phyloP scores from a whole-genome alignment of 805 yeast genomes.

The Blastobotrys parvus region DNA sequence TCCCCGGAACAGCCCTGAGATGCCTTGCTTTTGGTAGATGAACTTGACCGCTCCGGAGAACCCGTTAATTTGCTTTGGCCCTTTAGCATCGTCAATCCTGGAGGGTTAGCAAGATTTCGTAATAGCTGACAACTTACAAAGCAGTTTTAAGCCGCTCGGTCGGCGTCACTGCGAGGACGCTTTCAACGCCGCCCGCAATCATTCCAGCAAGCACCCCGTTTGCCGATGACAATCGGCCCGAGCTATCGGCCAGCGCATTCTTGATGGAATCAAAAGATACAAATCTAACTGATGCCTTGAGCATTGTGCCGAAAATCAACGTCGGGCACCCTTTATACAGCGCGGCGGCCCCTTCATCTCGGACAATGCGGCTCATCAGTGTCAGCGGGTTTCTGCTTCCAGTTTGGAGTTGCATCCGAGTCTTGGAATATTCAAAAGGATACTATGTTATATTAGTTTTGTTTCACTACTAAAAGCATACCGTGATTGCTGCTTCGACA shows the following conservation, averaged over 20 bases:
- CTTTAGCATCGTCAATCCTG: not conserved
- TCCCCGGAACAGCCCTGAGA: conserved; percentile 68
- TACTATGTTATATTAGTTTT: not conserved
- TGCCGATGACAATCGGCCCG: not conserved
- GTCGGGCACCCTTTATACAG: not conserved
- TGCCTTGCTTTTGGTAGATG: conserved; percentile 46
- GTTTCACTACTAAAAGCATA: not conserved
- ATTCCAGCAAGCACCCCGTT: not conserved
- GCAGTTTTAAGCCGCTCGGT: not conserved
- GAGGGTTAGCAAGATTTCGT: not conserved
- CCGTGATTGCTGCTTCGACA: not conserved
- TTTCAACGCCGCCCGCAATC: not conserved
- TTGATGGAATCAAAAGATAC: not conserved
- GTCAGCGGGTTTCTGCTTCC: not conserved
- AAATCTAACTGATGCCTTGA: not conserved
- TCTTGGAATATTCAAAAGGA: not conserved
- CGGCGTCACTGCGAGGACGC: not conserved
- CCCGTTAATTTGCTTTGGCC: not conserved
- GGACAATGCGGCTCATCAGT: not conserved
- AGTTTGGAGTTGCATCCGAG: not conserved
- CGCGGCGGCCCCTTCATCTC: not conserved
- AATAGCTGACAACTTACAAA: no score
- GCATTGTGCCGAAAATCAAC: not conserved
- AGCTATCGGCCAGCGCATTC: not conserved
- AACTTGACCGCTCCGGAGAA: conserved; percentile 34